Evolutionary conservation across 2,329 filamentous ascomycete species (phyloP).

Genomic region (Colletotrichum paranaense): DNA sequence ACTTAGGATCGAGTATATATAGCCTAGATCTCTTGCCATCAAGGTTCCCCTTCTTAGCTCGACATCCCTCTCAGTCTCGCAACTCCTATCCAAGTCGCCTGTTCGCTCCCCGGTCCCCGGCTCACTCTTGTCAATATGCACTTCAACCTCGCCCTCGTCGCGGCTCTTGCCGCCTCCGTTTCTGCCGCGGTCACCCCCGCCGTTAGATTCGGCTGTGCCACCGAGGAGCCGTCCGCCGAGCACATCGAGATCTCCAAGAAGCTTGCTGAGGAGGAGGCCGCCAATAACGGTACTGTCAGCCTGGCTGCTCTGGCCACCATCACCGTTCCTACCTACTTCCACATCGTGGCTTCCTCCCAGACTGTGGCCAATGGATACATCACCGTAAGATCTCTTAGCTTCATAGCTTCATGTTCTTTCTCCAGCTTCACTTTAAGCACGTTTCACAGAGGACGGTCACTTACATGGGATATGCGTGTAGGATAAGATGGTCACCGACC

Average conservation of each 20-base stretch:
- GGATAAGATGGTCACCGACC: conserved; percentile 48
- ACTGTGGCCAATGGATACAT: conserved; percentile 46
- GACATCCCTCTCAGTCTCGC: conserved; percentile 19
- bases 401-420: too few species aligned
- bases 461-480: neutral
- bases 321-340: conserved; percentile 53
- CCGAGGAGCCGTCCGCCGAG: conserved; percentile 8
- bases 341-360: conserved; percentile 47
- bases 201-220: conserved; percentile 5
- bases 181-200: conserved; percentile 12
- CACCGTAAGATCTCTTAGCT: conserved; percentile 42
- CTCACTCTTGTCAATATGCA: neutral
- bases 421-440: too few species aligned
- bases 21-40: neutral
- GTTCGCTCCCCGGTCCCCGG: neutral
- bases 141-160: conserved; percentile 8
- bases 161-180: conserved; percentile 16
- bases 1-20: neutral
- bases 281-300: conserved; percentile 32
- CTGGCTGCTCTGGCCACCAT: conserved; percentile 39
- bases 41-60: conserved; percentile 2
- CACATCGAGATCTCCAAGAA: conserved; percentile 34
- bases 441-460: neutral
- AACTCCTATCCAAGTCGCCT: neutral
- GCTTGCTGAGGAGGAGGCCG: conserved; percentile 36